Percentiles rank a stretch among this genome's conserved stretches.
Conservation (phyloP, 306 rosid species). For the Comarum palustre region DNA sequence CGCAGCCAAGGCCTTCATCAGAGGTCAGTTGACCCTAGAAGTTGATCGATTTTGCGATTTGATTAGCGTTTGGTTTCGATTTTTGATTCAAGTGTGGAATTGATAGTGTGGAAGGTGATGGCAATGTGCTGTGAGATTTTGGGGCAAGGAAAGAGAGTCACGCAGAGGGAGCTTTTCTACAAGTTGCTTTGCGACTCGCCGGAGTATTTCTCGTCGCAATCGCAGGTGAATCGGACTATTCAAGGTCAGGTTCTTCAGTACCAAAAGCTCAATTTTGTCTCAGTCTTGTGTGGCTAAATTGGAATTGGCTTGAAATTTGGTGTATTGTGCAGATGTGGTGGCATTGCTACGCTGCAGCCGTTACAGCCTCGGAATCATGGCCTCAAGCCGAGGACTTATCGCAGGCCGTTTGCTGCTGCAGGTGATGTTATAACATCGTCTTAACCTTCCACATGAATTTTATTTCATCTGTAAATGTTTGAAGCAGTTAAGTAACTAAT, state of each 20-base stretch:
- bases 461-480: neutral
- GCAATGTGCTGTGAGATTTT: conserved; percentile 71
- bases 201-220: conserved; percentile 65
- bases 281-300: neutral
- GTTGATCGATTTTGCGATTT: neutral
- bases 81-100: neutral
- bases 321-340: conserved; percentile 56
- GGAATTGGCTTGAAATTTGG: neutral
- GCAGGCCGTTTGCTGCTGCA: conserved; percentile 73
- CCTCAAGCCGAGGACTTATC: conserved; percentile 81
- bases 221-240: conserved; percentile 68
- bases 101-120: conserved; percentile 88
- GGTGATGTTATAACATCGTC: conserved; percentile 33
- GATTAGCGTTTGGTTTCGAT: neutral
- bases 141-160: conserved; percentile 70
- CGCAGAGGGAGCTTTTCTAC: conserved; percentile 91
- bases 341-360: conserved; percentile 89
- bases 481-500: neutral
- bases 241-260: conserved; percentile 52
- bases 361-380: conserved; percentile 91
- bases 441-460: neutral
- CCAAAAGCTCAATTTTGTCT: neutral
- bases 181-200: conserved; percentile 74
- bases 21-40: conserved; percentile 34
- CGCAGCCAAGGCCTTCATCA: conserved; percentile 68